Base-by-base conservation (phyloP, 1,139 yeast species). In the Debaryomyces subglobosus region DNA sequence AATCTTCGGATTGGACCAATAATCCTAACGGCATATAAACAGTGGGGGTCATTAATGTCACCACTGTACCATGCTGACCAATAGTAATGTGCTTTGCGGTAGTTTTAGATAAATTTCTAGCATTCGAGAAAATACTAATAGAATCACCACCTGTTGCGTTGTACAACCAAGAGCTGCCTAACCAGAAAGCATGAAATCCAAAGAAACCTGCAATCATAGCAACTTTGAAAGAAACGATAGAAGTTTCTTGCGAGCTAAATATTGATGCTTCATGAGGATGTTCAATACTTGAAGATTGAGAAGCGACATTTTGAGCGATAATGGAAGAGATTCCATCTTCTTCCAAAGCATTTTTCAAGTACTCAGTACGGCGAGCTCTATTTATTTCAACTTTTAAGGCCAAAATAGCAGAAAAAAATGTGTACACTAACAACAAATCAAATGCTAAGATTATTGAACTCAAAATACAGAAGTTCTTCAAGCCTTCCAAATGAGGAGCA, bases 361-460 rank as follows among this genome's bases (percentile, higher is more conserved):
- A 82, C 51, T 91, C 86, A 45, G 94, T 88, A 57, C 92, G 84
- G 68, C 94, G 90, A 51, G 96, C 96, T 55, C 91, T 79, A 63
- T 85, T 85, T 63, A 94, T 90, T 68, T 95, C 98, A 39, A 95
- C 84, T 69, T 94, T 94, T 67, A 94, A 79, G 1, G 96, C 86
- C 58, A 94, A 79, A 46, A 91, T 83, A 2, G 97, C 94, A 12
- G 96, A 78, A 67, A 79, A 94, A 67, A 92, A 92, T 1, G 98
- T 89, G 61, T 84, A 81, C 36, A 91, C 84, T 66, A 90, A 77
- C 39, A 90, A 54, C 52, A 89, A 73, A 65, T 94, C 99, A 59
- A 79, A 86, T 8, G 83, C 71, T 60, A 94, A 72, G 50, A 91
- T 85, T 62, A 87, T 78, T 5, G 92, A 82, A 53, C 92, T 78